These are phyloP conservation scores for Tolypocladium capitatum DNA, from an alignment of 2,329 filamentous ascomycete species.

Conservation along the genomic window DNA sequence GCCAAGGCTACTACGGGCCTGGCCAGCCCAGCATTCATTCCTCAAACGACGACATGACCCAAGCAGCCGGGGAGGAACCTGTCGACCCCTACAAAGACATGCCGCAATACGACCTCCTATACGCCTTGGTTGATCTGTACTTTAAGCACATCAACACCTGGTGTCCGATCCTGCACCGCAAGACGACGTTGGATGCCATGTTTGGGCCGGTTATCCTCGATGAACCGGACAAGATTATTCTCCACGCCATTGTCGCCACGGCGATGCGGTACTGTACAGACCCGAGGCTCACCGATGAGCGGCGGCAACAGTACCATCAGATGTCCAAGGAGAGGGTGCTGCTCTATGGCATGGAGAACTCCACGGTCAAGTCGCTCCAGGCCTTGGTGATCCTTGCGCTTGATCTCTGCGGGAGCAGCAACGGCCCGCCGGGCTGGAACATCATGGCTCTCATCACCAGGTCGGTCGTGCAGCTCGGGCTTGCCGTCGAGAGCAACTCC, in stretches of 20 bases:
- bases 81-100: constrained; percentile 44
- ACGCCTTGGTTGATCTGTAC: constrained; percentile 60
- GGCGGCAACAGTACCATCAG: constrained; percentile 62
- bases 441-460: constrained; percentile 78
- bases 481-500: constrained; percentile 73
- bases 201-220: constrained; percentile 67
- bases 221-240: constrained; percentile 67
- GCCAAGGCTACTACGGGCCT: constrained; percentile 37
- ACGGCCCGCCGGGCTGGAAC: constrained; percentile 87
- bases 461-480: constrained; percentile 74
- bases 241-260: constrained; percentile 82
- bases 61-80: constrained; percentile 16
- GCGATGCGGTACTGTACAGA: constrained; percentile 77
- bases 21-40: constrained; percentile 32
- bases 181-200: constrained; percentile 66
- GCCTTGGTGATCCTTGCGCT: constrained; percentile 77
- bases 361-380: constrained; percentile 76
- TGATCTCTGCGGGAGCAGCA: constrained; percentile 74
- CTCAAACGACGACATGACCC: constrained; percentile 38
- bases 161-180: constrained; percentile 83
- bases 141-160: constrained; percentile 72
- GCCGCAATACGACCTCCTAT: constrained; percentile 62
- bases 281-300: constrained; percentile 56
- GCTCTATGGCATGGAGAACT: constrained; percentile 78
- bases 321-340: constrained; percentile 76